phyloP scores from a whole-genome alignment of 176 grass and related monocot genomes.

The Oryza officinalis region DNA sequence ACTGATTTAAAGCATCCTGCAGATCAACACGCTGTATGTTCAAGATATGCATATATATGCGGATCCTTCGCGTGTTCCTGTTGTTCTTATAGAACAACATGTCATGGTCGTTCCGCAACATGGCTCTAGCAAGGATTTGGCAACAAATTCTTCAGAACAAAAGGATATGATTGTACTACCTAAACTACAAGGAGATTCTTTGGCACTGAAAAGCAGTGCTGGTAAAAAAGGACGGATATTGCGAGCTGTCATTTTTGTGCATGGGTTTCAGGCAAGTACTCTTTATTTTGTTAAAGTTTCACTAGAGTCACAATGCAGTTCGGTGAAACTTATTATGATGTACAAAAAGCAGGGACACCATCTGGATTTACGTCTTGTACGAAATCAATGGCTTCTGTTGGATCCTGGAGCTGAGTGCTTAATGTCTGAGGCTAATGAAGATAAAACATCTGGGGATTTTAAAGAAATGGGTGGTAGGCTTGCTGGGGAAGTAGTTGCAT shows the following conservation, averaged over 20 bases:
- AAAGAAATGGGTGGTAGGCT: constrained; percentile 92
- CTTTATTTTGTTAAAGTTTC: constrained; percentile 15
- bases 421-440: constrained; percentile 98
- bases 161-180: constrained; percentile 67
- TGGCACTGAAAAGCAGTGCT: constrained; percentile 38
- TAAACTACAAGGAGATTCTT: constrained; percentile 52
- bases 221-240: constrained; percentile 72
- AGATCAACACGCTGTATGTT: constrained; percentile 81
- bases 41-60: constrained; percentile 97
- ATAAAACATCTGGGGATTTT: constrained; percentile 91
- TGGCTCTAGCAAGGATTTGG: constrained; percentile 55
- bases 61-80: constrained; percentile 85
- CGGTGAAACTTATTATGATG: constrained; percentile 26
- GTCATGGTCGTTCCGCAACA: constrained; percentile 90
- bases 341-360: constrained; percentile 74
- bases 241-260: constrained; percentile 87
- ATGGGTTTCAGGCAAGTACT: constrained; percentile 90
- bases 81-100: constrained; percentile 95
- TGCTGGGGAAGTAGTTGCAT: constrained; percentile 77
- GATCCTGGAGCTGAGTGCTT: constrained; percentile 96
- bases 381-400: constrained; percentile 94
- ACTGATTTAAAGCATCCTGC: constrained; percentile 44
- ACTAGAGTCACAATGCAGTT: constrained; percentile 16
- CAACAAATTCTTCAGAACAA: constrained; percentile 45
- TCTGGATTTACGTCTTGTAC: constrained; percentile 91